Base-by-base conservation (phyloP, 2,329 filamentous ascomycete species). In the Scolecobasidium constrictum region DNA sequence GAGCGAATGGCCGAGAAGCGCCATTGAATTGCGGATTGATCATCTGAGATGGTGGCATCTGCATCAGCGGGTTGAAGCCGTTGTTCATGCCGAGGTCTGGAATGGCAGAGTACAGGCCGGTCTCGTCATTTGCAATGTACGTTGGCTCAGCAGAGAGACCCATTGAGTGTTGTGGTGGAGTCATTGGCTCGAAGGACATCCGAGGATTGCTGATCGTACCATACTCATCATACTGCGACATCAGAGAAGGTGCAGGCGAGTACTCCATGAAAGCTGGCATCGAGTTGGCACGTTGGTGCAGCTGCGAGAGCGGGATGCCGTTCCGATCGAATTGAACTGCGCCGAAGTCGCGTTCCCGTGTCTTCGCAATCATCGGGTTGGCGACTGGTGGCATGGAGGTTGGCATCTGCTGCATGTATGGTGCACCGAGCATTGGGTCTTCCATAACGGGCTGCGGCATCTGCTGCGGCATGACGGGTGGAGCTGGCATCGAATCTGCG, bases 251-350 rank as follows among this genome's bases (percentile, higher is more conserved):
- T 0, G 92, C 92, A 42, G 92, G 92, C 13, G 92, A 98, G 69
- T 96, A 98, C 65, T 98, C 92, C 62, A 96, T 81, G 61, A 94
- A 98, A 16, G 87, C 84, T 39, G 92, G 92, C 87, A 98, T 95
- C n/a, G 92, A 98, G 48, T 88, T 84, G 65, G 96, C 90, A 45
- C 92, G 83, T 62, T 94, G 86, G 65, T 94, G 87, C 41, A 81
- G 72, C 57, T 88, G 84, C 33, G 78, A 73, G 49, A 95, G 75
- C 1, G 88, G 85, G 44, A 94, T 80, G 53, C 86, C 86, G 56
- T 92, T 93, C 58, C 92, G 86, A 63, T 93, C 92, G 69, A 93
- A 95, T 62, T 88, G 85, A 50, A 88, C 72, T n/a, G 45, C 23
- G 60, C 82, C 42, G 36, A 44, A 44, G 50, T 94, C 90, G 59